These are phyloP conservation scores for Dothidotthia symphoricarpi DNA, from an alignment of 2,329 filamentous ascomycete genomes.

Conservation along the genomic window DNA sequence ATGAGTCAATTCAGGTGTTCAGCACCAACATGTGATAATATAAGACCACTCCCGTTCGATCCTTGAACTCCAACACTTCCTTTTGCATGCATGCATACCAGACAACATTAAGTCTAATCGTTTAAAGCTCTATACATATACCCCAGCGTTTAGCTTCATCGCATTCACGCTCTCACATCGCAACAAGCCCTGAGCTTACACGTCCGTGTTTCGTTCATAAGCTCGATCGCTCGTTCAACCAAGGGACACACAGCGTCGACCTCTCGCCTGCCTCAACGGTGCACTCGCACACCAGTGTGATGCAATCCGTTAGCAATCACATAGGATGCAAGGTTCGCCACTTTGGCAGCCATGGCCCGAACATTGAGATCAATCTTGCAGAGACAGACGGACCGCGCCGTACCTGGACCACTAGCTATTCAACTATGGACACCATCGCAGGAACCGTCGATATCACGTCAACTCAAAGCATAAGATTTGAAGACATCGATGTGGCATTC, in stretches of 20 bases:
- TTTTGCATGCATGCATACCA: constrained; percentile 8
- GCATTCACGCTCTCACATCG: constrained; percentile 3
- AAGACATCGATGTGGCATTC: constrained; percentile 59
- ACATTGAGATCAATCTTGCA: constrained; percentile 45
- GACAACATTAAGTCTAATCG: constrained; percentile 2
- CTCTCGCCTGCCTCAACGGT: constrained; percentile 19
- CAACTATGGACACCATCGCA: constrained; percentile 58
- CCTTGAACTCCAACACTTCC: constrained; percentile 2
- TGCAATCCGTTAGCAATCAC: constrained; percentile 34
- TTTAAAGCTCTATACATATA: constrained; percentile 6
- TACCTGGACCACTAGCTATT: constrained; percentile 50
- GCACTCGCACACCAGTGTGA: constrained; percentile 23
- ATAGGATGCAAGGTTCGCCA: constrained; percentile 37
- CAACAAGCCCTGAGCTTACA: no score
- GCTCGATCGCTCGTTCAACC: constrained; percentile 10
- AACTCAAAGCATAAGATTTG: constrained; percentile 55
- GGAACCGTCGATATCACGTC: constrained; percentile 54
- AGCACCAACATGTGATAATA: constrained; percentile 7
- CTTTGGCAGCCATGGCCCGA: constrained; percentile 35
- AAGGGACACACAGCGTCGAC: constrained; percentile 8
- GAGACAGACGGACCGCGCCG: constrained; percentile 31
- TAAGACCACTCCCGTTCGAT: constrained; percentile 15
- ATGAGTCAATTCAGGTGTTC: constrained; percentile 23
- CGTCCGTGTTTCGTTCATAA: constrained; percentile 1
- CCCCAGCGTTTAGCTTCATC: constrained; percentile 10